A percentile compares a stretch with the other conserved stretches of the same genome.
These are phyloP conservation scores for Lepraria neglecta DNA, from an alignment of 495 filamentous ascomycete species.

Conservation along the genomic window DNA sequence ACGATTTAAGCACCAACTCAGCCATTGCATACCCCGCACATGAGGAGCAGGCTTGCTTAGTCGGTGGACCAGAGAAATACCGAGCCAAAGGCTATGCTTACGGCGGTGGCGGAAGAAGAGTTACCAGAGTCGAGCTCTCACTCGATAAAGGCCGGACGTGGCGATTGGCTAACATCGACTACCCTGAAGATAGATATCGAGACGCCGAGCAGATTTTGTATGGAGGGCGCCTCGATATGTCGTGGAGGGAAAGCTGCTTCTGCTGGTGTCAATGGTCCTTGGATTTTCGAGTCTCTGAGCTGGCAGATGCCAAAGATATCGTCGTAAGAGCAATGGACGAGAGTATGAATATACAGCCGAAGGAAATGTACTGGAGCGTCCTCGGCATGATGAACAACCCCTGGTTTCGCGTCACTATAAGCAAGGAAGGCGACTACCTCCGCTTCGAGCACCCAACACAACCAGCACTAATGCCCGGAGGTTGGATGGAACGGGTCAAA, in stretches of 20 bases:
- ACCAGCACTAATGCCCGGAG: conserved; percentile 69
- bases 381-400: conserved; percentile 99
- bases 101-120: conserved; percentile 76
- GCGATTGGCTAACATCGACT: conserved; percentile 73
- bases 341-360: conserved; percentile 75
- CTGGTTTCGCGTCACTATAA: conserved; percentile 82
- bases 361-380: conserved; percentile 96
- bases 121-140: conserved; percentile 79
- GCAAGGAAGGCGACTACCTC: conserved; percentile 58
- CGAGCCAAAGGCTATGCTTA: conserved; percentile 80
- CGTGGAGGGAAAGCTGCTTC: conserved; percentile 73
- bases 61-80: conserved; percentile 49
- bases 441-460: conserved; percentile 89
- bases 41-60: conserved; percentile 60
- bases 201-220: conserved; percentile 60
- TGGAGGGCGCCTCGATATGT: conserved; percentile 76
- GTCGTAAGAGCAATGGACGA: conserved; percentile 91
- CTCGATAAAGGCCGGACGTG: conserved; percentile 78
- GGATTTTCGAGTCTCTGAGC: conserved; percentile 56
- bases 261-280: conserved; percentile 95
- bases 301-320: conserved; percentile 62
- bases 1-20: conserved; percentile 86
- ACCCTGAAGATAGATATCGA: conserved; percentile 83
- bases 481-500: conserved; percentile 97
- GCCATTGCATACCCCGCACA: conserved; percentile 77